phyloP scores from a whole-genome alignment of 176 grass and related monocot species.

The Ensete glaucum region DNA sequence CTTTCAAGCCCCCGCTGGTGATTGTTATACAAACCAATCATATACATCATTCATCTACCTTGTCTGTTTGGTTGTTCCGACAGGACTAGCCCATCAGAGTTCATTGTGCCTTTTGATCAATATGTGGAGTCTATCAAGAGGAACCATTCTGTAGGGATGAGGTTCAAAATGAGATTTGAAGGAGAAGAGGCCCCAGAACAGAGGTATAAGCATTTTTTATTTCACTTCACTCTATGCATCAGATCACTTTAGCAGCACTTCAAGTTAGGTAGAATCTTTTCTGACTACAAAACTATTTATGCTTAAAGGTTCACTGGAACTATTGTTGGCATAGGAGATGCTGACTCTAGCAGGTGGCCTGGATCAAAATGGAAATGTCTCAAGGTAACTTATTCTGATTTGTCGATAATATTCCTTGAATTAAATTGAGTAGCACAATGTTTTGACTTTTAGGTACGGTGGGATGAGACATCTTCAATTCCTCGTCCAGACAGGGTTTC shows the following conservation, averaged over 20 bases:
- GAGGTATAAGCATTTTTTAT: constrained; percentile 33
- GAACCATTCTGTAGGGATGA: constrained; percentile 82
- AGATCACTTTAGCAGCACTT: neutral
- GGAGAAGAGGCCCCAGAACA: constrained; percentile 96
- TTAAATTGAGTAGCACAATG: constrained; percentile 13
- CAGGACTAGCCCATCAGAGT: constrained; percentile 88
- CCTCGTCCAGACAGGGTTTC: constrained; percentile 88
- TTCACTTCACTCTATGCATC: neutral
- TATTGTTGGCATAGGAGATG: constrained; percentile 64
- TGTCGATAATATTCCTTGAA: neutral
- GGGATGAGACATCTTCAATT: constrained; percentile 89
- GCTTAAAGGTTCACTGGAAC: constrained; percentile 76
- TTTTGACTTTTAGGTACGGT: constrained; percentile 48
- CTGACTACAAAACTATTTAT: neutral
- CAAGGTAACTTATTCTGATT: constrained; percentile 38
- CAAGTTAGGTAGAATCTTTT: neutral
- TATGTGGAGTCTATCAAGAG: constrained; percentile 63
- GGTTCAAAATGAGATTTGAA: constrained; percentile 99
- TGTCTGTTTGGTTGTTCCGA: constrained; percentile 12
- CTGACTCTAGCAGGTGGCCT: constrained; percentile 57
- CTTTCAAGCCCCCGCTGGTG: neutral
- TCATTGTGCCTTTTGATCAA: constrained; percentile 67
- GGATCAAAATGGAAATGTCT: constrained; percentile 87
- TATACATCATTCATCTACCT: neutral
- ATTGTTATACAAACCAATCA: neutral